Evolutionary conservation across 805 yeast species (phyloP), one percentile per base, ranked within the genome.

Genomic region (Metschnikowia henanensis): DNA sequence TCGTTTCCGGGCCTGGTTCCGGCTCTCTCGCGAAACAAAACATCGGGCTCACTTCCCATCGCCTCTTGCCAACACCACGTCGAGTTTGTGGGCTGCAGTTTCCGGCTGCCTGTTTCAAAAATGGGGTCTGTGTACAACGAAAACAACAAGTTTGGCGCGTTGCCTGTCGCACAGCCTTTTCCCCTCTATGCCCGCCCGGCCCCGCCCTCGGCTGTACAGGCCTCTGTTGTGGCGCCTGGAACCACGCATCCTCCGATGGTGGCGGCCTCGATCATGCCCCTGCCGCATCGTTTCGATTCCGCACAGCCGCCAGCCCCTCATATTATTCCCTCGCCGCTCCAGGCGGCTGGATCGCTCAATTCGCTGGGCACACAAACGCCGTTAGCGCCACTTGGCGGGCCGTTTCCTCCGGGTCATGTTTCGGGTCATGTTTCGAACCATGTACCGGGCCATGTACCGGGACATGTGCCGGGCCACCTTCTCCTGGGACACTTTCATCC

Each of bases 311-410:
- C 22, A 6, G 23, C 15, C 30, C 43, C 30, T 20, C 17, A 32
- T n/a, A 18, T 39, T 25, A 35, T 17, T 9, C 41, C 37, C 10
- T 30, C 37, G 19, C 43, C 43, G 4, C 43, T 39, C 16, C 29
- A 26, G 13, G 21, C 36, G 32, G 13, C 25, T n/a, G 25, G 32
- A 21, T 32, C 44, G 30, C 21, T 39, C n/a, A 33, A 28, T 18
- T 15, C 29, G 30, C 44, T 40, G 44, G 39, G 31, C 2, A 19
- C 44, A 6, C 44, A 34, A 22, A 40, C 44, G 31, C 39, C 37
- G 19, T 36, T 19, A 16, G 43, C 38, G 20, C 30, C 35, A 18
- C 30, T 22, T 15, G 29, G 28, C 25, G 32, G 23, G 19, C 32
- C 26, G 19, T 35, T 35, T 17, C n/a, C n/a, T n/a, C n/a, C n/a